phyloP scores from a whole-genome alignment of 805 yeast species.

The Candida jianshihensis region DNA sequence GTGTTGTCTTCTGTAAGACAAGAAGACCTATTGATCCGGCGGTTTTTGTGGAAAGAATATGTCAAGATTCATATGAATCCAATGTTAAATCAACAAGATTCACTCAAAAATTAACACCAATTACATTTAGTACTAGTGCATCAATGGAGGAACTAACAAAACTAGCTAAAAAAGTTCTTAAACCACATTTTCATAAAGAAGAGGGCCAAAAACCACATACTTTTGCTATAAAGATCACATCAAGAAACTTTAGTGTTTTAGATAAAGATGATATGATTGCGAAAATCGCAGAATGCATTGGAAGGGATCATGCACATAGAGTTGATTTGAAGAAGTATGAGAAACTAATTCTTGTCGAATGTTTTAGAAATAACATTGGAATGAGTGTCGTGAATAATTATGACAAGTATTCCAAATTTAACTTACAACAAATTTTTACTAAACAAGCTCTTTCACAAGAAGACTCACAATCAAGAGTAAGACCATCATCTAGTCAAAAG shows the following conservation, averaged over 20 bases:
- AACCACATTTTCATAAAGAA: slow-evolving; percentile 57
- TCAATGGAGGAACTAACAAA: slow-evolving; percentile 58
- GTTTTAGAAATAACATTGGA: slow-evolving; percentile 85
- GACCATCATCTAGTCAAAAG: background rate
- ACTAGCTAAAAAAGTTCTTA: slow-evolving; percentile 52
- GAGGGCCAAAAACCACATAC: slow-evolving; percentile 29
- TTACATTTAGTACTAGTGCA: slow-evolving; percentile 68
- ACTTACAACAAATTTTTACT: slow-evolving; percentile 74
- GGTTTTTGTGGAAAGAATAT: slow-evolving; percentile 53
- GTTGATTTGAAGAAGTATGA: slow-evolving; percentile 81
- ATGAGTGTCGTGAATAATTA: slow-evolving; percentile 73
- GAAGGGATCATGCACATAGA: slow-evolving; percentile 59
- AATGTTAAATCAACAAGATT: slow-evolving; percentile 57
- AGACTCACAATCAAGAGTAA: slow-evolving; percentile 12
- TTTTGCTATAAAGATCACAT: slow-evolving; percentile 77
- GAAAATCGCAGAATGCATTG: slow-evolving; percentile 65
- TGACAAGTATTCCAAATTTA: slow-evolving; percentile 57
- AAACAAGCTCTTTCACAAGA: slow-evolving; percentile 18
- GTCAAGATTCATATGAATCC: slow-evolving; percentile 49
- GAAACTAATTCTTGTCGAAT: slow-evolving; percentile 73
- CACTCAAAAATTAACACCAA: slow-evolving; percentile 76
- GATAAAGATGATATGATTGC: slow-evolving; percentile 69
- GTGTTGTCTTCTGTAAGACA: slow-evolving; percentile 79
- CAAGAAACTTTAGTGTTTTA: slow-evolving; percentile 71
- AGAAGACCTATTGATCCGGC: slow-evolving; percentile 78